Conservation (phyloP, 2,329 filamentous ascomycete genomes). For the Penicillium sp. region DNA sequence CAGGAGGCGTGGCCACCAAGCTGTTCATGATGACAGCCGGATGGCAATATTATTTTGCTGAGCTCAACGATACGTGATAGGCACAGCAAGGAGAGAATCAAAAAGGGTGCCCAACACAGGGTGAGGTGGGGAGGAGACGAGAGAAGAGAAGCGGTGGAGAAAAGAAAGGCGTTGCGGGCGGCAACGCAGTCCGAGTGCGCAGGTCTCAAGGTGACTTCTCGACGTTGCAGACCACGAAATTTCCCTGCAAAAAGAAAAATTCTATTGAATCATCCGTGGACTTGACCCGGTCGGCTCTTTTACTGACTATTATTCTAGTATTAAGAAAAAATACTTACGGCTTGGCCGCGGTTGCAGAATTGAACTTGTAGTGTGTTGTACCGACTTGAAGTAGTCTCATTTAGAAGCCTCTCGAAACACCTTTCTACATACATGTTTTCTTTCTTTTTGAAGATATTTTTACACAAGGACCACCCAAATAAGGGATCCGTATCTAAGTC, state of each 20-base stretch:
- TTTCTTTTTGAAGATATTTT: background rate
- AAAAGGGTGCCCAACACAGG: constrained; percentile 19
- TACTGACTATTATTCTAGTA: background rate
- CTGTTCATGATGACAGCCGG: constrained; percentile 58
- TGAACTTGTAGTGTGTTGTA: background rate
- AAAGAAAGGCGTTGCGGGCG: constrained; percentile 35
- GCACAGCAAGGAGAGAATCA: constrained; percentile 6
- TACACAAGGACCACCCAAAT: background rate
- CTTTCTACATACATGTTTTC: background rate
- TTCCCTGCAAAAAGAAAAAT: constrained; percentile 1
- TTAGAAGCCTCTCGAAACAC: background rate
- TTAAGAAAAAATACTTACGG: background rate
- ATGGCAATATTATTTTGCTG: constrained; percentile 21
- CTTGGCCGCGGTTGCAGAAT: background rate
- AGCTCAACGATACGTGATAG: constrained; percentile 2
- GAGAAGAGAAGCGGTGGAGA: constrained; percentile 35
- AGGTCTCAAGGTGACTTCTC: constrained; percentile 21
- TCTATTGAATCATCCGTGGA: background rate
- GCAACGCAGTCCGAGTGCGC: constrained; percentile 31
- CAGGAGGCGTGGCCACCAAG: constrained; percentile 56
- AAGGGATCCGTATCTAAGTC: background rate
- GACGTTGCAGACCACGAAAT: constrained; percentile 11
- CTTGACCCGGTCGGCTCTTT: background rate
- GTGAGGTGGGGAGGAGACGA: constrained; percentile 24
- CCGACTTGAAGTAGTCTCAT: background rate